Conservation (phyloP, 805 yeast species). For the Saccharomycopsis fibuligera region DNA sequence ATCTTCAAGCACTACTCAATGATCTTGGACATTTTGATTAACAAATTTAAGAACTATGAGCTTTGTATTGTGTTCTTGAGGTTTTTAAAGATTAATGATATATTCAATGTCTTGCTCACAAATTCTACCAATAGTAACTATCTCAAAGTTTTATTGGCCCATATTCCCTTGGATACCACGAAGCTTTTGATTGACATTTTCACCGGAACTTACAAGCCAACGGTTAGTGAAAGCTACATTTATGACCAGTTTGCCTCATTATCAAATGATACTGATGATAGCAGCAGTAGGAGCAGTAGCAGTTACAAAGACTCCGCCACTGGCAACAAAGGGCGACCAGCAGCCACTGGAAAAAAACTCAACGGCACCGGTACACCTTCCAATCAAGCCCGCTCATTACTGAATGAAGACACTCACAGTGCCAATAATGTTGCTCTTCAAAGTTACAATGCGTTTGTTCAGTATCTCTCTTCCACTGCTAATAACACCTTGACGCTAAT, state of each 20-base stretch:
- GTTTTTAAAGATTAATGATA: conserved; percentile 18
- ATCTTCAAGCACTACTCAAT: conserved; percentile 20
- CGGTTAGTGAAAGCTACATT: conserved; percentile 21
- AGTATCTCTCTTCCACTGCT: conserved; percentile 39
- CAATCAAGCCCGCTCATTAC: too few species aligned
- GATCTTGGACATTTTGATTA: conserved; percentile 20
- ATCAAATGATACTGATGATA: conserved; percentile 6
- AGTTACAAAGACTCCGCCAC: not conserved
- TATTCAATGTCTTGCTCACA: conserved; percentile 15
- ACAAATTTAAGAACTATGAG: conserved; percentile 12
- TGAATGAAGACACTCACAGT: conserved; percentile 7
- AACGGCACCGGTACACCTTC: not conserved
- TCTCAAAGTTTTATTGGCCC: conserved; percentile 58
- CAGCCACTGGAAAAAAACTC: not conserved
- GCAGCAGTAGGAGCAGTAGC: conserved; percentile 2
- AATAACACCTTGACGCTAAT: conserved; percentile 23
- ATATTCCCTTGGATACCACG: conserved; percentile 74
- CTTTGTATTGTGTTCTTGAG: conserved; percentile 17
- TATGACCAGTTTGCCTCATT: conserved; percentile 2
- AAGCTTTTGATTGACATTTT: conserved; percentile 77
- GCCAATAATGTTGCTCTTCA: conserved; percentile 33
- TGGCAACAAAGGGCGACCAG: too few species aligned
- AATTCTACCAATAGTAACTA: conserved; percentile 33
- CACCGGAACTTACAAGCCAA: conserved; percentile 71
- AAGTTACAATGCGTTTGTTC: conserved; percentile 52